Evolutionary conservation across 371 early-diverging fungal genomes (phyloP).

Genomic region (Encephalitozoon cuniculi): DNA sequence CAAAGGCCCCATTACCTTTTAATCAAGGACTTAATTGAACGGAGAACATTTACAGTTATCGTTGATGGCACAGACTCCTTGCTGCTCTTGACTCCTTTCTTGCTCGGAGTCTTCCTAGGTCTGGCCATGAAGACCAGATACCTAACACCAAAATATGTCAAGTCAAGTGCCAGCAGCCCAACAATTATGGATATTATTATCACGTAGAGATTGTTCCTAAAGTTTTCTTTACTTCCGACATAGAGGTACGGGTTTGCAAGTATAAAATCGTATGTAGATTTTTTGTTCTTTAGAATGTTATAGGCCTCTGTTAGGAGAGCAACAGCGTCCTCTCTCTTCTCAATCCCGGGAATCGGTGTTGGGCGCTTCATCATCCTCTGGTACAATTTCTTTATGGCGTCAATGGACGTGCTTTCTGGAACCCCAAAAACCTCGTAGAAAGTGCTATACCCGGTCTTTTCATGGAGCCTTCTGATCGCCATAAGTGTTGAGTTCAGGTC

Average conservation of each 20-base stretch:
- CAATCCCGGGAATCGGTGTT: not conserved
- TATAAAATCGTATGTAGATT: conserved; percentile 25
- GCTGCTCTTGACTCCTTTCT: not conserved
- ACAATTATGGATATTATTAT: not conserved
- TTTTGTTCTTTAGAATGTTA: conserved; percentile 18
- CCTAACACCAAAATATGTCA: not conserved
- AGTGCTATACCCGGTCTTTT: conserved; percentile 15
- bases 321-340: conserved; percentile 8
- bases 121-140: conserved; percentile 3
- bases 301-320: conserved; percentile 14
- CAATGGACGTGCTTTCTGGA: not conserved
- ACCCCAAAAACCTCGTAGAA: conserved; percentile 38
- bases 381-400: conserved; percentile 27
- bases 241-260: conserved; percentile 17
- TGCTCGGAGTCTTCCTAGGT: not conserved
- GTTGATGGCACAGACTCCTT: not conserved
- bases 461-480: conserved; percentile 29
- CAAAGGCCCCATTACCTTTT: not conserved
- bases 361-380: conserved; percentile 10
- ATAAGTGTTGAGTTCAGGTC: not conserved
- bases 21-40: not conserved
- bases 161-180: not conserved
- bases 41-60: not conserved
- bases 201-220: conserved; percentile 1
- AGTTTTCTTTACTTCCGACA: conserved; percentile 15